Evolutionary conservation across 2,329 filamentous ascomycete genomes (phyloP), one percentile per base, ranked within the genome.

Genomic region (Aspergillus sp.): DNA sequence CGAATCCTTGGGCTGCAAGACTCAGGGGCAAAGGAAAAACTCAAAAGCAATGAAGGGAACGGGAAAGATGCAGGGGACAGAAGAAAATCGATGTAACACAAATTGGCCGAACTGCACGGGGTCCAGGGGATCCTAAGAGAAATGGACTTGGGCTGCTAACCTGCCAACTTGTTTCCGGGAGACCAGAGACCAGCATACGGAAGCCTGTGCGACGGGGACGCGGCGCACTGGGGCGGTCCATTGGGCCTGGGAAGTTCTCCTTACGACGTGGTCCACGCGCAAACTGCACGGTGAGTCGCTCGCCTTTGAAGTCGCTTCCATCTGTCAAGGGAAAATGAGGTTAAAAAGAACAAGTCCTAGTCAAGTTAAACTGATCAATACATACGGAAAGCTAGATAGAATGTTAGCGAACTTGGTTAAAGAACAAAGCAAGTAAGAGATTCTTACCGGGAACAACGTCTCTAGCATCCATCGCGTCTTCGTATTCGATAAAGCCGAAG

Each of bases 111-210:
- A 37, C 42, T 39, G 40, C 39, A 41, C 44, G 44, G 42, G 27
- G 39, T 58, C 53, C 58, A 42, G 46, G 54, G 43, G 39, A 52
- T 62, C 59, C 60, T 54, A 47, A 51, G 45, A 44, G 46, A 50
- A 61, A 59, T 57, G 57, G 57, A 53, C 41, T 52, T 64, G 59
- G 60, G 53, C 55, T 65, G 87, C 93, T 93, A 86, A 98, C 93
- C 93, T 98, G 93, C 93, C 93, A 98, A 83, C 90, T 96, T 79
- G 93, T 98, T 79, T 97, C 91, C 68, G 91, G 90, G 72, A 98
- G 88, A 76, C 90, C 91, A 77, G 88, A 87, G 65, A 98, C 94
- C 71, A 91, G 86, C 93, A 98, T 97, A 69, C 93, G 87, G 72
- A 90, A 90, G 57, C 90, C 84, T 57, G 93, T 98, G 69, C 93